These are phyloP conservation scores for Exobasidium cylindrosporum DNA, from an alignment of 1,284 basidiomycete species.

Conservation along the genomic window DNA sequence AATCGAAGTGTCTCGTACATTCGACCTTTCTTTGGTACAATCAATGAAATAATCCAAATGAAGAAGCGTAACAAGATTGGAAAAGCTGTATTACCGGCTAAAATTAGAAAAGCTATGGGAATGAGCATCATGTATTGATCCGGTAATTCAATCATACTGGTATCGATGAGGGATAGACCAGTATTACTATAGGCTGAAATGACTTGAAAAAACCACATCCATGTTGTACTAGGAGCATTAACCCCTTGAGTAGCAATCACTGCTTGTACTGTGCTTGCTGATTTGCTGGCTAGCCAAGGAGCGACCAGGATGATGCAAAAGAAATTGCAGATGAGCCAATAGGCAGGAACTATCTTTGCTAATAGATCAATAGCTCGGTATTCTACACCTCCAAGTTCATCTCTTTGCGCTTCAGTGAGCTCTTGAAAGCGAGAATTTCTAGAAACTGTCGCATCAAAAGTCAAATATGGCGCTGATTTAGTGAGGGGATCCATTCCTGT, in stretches of 20 bases:
- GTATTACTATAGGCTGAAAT: conserved; percentile 86
- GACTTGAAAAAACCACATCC: conserved; percentile 83
- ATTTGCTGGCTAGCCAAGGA: conserved; percentile 44
- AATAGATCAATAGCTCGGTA: conserved; percentile 80
- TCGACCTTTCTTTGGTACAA: conserved; percentile 65
- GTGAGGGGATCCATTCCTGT: conserved; percentile 12
- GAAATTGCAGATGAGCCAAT: conserved; percentile 27
- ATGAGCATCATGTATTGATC: conserved; percentile 77
- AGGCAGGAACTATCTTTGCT: conserved; percentile 57
- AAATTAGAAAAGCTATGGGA: conserved; percentile 64
- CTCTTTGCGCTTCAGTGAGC: conserved; percentile 76
- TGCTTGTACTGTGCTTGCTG: conserved; percentile 37
- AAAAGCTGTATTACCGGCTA: conserved; percentile 85
- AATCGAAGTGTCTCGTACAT: conserved; percentile 80
- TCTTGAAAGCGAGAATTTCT: conserved; percentile 81
- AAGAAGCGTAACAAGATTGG: conserved; percentile 52
- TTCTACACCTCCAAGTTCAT: conserved; percentile 90
- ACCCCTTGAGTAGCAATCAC: conserved; percentile 40
- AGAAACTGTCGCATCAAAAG: conserved; percentile 64
- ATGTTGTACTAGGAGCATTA: conserved; percentile 55
- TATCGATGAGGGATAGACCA: conserved; percentile 81
- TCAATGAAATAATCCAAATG: conserved; percentile 69
- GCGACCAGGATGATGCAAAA: conserved; percentile 39
- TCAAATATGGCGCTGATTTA: conserved; percentile 70
- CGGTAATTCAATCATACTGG: conserved; percentile 80